Conservation (phyloP, 2,329 filamentous ascomycete species). For the Colletotrichum sp. region DNA sequence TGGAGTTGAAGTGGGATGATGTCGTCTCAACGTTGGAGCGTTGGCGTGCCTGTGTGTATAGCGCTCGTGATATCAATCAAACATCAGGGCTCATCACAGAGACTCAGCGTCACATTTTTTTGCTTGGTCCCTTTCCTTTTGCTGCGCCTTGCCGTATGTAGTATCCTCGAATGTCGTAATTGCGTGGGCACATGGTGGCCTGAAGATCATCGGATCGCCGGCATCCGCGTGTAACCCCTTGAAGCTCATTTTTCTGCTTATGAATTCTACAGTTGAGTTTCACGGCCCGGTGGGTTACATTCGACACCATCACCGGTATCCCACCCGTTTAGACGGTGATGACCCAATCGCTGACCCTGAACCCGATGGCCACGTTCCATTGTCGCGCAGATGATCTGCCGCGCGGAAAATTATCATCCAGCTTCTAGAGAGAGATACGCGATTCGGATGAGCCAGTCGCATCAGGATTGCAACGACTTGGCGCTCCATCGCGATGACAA, state of each 20-base stretch:
- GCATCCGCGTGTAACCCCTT: neutral
- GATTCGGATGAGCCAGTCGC: neutral
- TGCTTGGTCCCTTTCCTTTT: neutral
- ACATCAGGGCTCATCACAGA: neutral
- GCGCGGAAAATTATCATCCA: neutral
- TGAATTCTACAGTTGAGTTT: neutral
- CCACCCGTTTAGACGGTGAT: neutral
- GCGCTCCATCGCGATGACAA: neutral
- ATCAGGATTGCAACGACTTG: neutral
- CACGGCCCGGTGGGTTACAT: neutral
- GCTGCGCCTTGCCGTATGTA: neutral
- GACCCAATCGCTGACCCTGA: neutral
- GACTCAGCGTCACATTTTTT: neutral
- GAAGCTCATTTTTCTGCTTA: neutral
- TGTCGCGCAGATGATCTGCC: neutral
- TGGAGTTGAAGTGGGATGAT: neutral
- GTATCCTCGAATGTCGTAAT: neutral
- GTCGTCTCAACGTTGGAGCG: neutral
- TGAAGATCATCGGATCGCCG: neutral
- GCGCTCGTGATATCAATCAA: neutral
- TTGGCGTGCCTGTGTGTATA: neutral
- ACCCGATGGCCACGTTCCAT: neutral
- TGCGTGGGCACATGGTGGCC: neutral
- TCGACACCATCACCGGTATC: neutral
- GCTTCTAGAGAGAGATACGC: neutral